These are phyloP conservation scores for Sphaerulina vaccinii DNA, from an alignment of 2,329 filamentous ascomycete genomes.

Conservation along the genomic window DNA sequence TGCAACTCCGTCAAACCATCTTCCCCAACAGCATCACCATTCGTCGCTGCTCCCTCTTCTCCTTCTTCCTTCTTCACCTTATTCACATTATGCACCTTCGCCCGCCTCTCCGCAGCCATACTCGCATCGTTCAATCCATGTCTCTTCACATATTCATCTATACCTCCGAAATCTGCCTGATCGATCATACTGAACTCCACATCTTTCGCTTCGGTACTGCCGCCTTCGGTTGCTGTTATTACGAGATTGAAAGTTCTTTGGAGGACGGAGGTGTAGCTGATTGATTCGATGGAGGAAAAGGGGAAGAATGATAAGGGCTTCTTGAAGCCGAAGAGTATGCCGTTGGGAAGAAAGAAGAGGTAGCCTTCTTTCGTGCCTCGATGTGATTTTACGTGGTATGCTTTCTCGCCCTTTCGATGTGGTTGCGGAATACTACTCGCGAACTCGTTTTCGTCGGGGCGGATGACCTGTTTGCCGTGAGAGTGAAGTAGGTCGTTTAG, in stretches of 20 bases:
- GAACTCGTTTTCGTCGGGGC: conserved; percentile 58
- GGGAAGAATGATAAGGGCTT: conserved; percentile 64
- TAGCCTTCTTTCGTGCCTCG: conserved; percentile 66
- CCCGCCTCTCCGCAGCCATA: conserved; percentile 59
- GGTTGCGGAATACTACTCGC: conserved; percentile 59
- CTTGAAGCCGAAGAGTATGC: conserved; percentile 65
- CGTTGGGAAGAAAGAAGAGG: conserved; percentile 61
- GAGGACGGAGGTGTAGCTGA: conserved; percentile 63
- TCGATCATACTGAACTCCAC: conserved; percentile 66
- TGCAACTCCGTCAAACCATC: conserved; percentile 32
- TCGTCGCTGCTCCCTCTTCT: conserved; percentile 20
- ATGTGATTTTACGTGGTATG: conserved; percentile 63
- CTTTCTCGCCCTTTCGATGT: conserved; percentile 62
- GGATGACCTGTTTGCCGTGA: conserved; percentile 49
- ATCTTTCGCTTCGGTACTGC: conserved; percentile 44
- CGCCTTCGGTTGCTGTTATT: conserved; percentile 40
- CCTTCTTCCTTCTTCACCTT: conserved; percentile 36
- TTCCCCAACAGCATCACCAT: conserved; percentile 29
- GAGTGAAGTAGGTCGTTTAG: conserved; percentile 51
- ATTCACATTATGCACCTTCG: conserved; percentile 59
- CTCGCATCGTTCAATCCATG: conserved; percentile 63
- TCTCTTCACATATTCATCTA: conserved; percentile 61
- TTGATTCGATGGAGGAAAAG: conserved; percentile 57
- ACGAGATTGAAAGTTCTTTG: conserved; percentile 67
- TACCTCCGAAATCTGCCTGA: conserved; percentile 61